Base-by-base conservation (phyloP, 164 flowering plant genomes). In the Echeveria elegans region DNA sequence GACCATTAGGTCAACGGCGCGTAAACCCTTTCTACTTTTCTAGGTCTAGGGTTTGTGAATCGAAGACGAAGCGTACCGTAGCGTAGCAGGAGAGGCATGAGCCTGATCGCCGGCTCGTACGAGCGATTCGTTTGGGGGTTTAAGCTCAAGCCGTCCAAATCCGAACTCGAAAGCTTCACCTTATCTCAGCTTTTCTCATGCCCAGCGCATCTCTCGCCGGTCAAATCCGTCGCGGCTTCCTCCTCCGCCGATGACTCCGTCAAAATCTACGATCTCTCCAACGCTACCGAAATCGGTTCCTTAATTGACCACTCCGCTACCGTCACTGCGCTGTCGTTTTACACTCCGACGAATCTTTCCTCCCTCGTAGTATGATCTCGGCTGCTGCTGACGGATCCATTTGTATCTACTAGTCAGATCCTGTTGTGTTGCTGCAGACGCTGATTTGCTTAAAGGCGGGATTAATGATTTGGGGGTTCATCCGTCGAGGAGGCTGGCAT, bases 81-180 rank as follows among this genome's bases (percentile, higher is more conserved):
- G 31, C 34, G 5, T 0, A 56, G 32, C 61, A 26, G 61, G 12
- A n/a, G n/a, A n/a, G 59, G 47, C 53, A 86, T 88, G 92, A 81
- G 82, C 66, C 67, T 93, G 3, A 75, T 93, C 0, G 98, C 98
- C n/a, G 98, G 98, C 12, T 87, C 97, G 7, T 88, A 90, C 72
- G 98, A 90, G 79, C 78, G 78, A 30, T 85, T 83, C 81, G 80
- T 90, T 23, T 90, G 96, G 98, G 97, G 96, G 2, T 93, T 80
- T 86, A 78, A 76, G 15, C 79, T 93, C 47, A 81, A 81, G 72
- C 73, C 78, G 65, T 68, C 61, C 3, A 79, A 78, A 68, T 31
- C 71, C 28, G 61, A 56, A 12, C 19, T 75, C 52, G 52, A 63
- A 61, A 66, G 78, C 71, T 79, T 75, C 29, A 74, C 82, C 75